These are phyloP conservation scores for Monosporascus sp. DNA, from an alignment of 2,329 filamentous ascomycete genomes.

Conservation along the genomic window DNA sequence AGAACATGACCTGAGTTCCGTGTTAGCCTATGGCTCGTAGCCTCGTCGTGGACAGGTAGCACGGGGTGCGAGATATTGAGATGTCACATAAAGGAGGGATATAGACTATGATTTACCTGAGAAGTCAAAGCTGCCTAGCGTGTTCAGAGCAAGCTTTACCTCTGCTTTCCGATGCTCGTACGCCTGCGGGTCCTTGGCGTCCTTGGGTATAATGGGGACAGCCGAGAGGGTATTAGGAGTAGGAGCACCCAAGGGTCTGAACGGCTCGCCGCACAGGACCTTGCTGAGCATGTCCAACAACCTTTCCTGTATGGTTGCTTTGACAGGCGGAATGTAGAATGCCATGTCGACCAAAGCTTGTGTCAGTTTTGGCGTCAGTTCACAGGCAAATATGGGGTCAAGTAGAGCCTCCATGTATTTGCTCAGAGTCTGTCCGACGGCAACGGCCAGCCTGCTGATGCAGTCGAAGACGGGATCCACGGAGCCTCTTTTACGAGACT, in stretches of 20 bases:
- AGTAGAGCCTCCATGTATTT: constrained; percentile 97
- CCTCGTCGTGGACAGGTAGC: not conserved
- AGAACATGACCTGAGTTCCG: constrained; percentile 64
- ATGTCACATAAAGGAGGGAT: not conserved
- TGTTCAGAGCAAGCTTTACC: constrained; percentile 88
- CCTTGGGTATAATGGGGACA: constrained; percentile 78
- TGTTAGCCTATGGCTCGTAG: constrained; percentile 10
- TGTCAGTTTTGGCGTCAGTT: constrained; percentile 86
- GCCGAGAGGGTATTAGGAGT: constrained; percentile 74
- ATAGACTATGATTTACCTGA: constrained; percentile 39
- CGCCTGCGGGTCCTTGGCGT: constrained; percentile 78
- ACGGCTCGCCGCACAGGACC: constrained; percentile 86
- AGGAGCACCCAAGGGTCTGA: constrained; percentile 86
- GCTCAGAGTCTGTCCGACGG: constrained; percentile 91
- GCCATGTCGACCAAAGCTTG: constrained; percentile 98
- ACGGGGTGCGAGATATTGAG: too few relatives aligned
- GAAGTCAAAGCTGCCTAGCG: constrained; percentile 97
- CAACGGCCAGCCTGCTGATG: constrained; percentile 91
- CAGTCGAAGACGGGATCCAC: constrained; percentile 90
- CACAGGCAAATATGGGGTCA: constrained; percentile 95
- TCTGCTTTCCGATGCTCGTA: constrained; percentile 78
- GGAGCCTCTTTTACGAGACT: constrained; percentile 61
- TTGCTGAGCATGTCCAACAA: constrained; percentile 91
- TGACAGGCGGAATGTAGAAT: constrained; percentile 94
- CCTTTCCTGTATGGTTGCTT: constrained; percentile 87